These are phyloP conservation scores for Polygonum aviculare DNA, from an alignment of 148 eudicot species.

Conservation along the genomic window DNA sequence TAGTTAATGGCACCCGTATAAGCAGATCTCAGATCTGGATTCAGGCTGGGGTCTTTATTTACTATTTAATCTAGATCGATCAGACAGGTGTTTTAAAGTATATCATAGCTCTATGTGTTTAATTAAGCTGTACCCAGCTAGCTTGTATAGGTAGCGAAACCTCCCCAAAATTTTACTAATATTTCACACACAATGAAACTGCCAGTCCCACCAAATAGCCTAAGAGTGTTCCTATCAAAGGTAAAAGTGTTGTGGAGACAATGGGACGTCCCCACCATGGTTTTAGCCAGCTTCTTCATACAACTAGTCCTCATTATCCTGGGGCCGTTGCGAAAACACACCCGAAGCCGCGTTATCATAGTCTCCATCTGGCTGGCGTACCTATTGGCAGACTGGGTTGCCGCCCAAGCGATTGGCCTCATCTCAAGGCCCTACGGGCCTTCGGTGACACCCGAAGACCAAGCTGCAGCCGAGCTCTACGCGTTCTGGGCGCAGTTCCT, in stretches of 20 bases:
- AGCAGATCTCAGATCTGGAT: too few relatives aligned
- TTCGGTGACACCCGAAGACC: background rate
- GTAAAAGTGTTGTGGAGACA: background rate
- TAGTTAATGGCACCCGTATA: too few relatives aligned
- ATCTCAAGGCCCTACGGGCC: background rate
- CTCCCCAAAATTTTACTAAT: too few relatives aligned
- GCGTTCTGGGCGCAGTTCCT: slow-evolving; percentile 1
- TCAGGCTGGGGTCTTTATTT: too few relatives aligned
- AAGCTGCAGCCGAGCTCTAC: background rate
- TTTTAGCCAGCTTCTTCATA: background rate
- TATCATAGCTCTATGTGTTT: too few relatives aligned
- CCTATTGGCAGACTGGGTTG: background rate
- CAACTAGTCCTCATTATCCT: background rate
- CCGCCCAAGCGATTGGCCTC: background rate
- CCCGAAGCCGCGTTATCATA: background rate
- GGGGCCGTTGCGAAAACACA: background rate
- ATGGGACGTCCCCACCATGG: background rate
- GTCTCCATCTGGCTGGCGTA: background rate
- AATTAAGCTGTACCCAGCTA: too few relatives aligned
- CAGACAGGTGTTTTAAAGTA: too few relatives aligned
- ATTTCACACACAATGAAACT: too few relatives aligned
- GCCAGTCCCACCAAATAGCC: background rate
- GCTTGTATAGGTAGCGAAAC: too few relatives aligned
- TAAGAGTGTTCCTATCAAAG: background rate
- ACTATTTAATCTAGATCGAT: too few relatives aligned